Conservation (phyloP, 257 asterid species). For the Striga asiatica region DNA sequence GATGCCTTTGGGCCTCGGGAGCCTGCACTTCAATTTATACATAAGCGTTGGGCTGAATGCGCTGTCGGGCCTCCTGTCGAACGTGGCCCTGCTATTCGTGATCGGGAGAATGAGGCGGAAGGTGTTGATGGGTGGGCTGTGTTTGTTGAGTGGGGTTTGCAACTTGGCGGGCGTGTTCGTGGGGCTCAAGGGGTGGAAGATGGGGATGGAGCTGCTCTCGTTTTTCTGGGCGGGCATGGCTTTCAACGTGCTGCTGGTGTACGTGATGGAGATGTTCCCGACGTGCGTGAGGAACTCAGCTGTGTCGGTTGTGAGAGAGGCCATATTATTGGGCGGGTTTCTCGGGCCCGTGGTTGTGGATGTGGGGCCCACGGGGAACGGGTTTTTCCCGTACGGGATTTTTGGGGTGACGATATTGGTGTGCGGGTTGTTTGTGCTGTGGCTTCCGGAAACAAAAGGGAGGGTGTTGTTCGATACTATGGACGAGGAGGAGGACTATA, state of each 20-base stretch:
- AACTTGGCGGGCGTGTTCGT: slow-evolving; percentile 11
- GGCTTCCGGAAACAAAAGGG: too few species aligned
- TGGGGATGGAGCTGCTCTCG: slow-evolving; percentile 11
- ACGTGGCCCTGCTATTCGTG: slow-evolving; percentile 7
- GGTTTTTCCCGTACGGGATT: too few species aligned
- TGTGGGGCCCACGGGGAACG: too few species aligned
- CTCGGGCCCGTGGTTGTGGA: slow-evolving; percentile 18
- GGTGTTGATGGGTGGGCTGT: slow-evolving; percentile 11
- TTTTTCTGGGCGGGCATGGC: slow-evolving; percentile 5
- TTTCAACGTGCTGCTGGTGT: background rate
- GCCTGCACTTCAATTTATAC: slow-evolving; percentile 24
- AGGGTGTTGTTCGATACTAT: too few species aligned
- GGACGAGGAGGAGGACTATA: too few species aligned
- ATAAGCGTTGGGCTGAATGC: slow-evolving; percentile 22
- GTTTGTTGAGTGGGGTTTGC: slow-evolving; percentile 18
- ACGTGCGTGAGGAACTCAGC: slow-evolving; percentile 25
- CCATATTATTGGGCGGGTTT: slow-evolving; percentile 14
- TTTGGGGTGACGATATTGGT: too few species aligned
- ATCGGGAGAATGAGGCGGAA: slow-evolving; percentile 18
- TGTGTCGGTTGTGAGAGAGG: slow-evolving; percentile 18
- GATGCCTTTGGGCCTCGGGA: slow-evolving; percentile 30
- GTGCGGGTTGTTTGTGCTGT: too few species aligned
- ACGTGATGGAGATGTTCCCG: slow-evolving; percentile 20
- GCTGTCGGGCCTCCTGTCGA: slow-evolving; percentile 17
- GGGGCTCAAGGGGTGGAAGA: slow-evolving; percentile 9